phyloP scores from a whole-genome alignment of 768 basidiomycete genomes.

The Boletus subcaerulescens region DNA sequence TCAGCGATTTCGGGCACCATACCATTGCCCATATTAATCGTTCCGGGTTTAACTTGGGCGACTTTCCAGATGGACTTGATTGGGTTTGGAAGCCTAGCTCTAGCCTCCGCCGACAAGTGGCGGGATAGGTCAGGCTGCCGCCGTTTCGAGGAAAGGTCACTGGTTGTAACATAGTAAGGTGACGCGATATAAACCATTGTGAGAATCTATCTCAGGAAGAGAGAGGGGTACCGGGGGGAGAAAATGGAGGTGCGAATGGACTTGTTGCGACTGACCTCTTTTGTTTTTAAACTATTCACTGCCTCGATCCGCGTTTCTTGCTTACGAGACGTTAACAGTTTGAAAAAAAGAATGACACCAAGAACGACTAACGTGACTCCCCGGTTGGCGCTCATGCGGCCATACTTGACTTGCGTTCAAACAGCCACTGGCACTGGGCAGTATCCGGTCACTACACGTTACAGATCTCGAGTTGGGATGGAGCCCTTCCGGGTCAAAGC shows the following conservation, averaged over 20 bases:
- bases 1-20: neutral
- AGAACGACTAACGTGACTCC: neutral
- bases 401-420: neutral
- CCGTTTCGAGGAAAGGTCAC: slow-evolving; percentile 19
- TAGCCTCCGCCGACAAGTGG: slow-evolving; percentile 35
- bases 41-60: slow-evolving; percentile 33
- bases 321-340: neutral
- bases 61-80: slow-evolving; percentile 38
- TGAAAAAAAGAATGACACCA: neutral
- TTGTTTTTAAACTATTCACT: slow-evolving; percentile 16
- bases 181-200: slow-evolving; percentile 29
- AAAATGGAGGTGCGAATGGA: neutral
- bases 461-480: too few relatives aligned
- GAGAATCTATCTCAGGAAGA: neutral
- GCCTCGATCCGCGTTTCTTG: neutral
- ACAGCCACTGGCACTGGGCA: neutral
- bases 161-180: slow-evolving; percentile 9
- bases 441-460: too few relatives aligned
- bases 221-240: too few relatives aligned
- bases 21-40: slow-evolving; percentile 40
- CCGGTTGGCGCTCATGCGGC: neutral
- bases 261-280: too few relatives aligned
- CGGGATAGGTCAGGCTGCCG: slow-evolving; percentile 31
- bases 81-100: slow-evolving; percentile 33
- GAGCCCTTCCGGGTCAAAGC: neutral